Conservation (phyloP, 495 filamentous ascomycete species). For the Saxispiralis lemnorum region DNA sequence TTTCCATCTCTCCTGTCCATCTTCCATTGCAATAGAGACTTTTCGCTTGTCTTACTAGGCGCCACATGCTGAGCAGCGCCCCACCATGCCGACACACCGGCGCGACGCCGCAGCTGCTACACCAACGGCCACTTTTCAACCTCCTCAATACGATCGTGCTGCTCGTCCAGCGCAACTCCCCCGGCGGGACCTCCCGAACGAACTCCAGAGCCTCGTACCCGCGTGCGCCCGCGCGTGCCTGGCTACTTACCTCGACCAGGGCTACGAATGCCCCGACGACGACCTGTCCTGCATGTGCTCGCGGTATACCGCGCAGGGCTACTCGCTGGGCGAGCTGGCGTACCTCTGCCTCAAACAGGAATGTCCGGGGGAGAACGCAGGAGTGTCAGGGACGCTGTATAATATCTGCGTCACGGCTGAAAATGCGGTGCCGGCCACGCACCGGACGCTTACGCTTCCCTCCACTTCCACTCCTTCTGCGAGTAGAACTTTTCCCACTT, state of each 20-base stretch:
- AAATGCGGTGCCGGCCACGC: slow-evolving; percentile 10
- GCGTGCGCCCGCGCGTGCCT: slow-evolving; percentile 10
- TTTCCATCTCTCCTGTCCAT: neutral
- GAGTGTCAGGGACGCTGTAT: slow-evolving; percentile 4
- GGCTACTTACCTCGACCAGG: slow-evolving; percentile 3
- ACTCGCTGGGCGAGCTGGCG: slow-evolving; percentile 15
- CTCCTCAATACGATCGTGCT: too few species aligned
- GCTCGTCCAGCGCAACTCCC: too few species aligned
- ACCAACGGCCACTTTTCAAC: too few species aligned
- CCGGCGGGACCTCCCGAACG: neutral
- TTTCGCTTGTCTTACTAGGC: neutral
- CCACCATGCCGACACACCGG: slow-evolving; percentile 1
- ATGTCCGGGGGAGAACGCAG: slow-evolving; percentile 1
- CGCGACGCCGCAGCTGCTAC: neutral
- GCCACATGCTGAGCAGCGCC: neutral
- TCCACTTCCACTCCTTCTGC: slow-evolving; percentile 2
- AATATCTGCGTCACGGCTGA: slow-evolving; percentile 7
- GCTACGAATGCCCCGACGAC: neutral
- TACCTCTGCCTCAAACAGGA: slow-evolving; percentile 12
- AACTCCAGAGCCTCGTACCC: slow-evolving; percentile 5
- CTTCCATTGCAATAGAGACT: neutral
- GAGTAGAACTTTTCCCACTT: too few species aligned
- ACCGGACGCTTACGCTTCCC: slow-evolving; percentile 7
- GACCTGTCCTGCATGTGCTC: slow-evolving; percentile 11
- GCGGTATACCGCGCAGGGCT: slow-evolving; percentile 12